phyloP scores from a whole-genome alignment of 2,329 filamentous ascomycete genomes.

The Aureobasidium sp. region DNA sequence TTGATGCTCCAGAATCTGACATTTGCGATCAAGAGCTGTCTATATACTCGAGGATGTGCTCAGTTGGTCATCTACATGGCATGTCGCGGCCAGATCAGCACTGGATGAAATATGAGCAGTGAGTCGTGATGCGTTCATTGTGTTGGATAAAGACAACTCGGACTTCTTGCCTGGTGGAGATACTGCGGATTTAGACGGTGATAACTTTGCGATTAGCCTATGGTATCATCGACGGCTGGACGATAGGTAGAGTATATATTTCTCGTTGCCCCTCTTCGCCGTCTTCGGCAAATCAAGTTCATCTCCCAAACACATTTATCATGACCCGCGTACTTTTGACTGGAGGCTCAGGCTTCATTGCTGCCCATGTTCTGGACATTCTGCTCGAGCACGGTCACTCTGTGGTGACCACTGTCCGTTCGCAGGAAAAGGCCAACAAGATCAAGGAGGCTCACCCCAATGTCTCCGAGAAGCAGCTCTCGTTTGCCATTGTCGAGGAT shows the following conservation, averaged over 20 bases:
- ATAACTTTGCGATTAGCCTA: not conserved
- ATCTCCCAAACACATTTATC: not conserved
- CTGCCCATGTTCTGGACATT: slow-evolving; percentile 56
- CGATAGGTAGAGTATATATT: slow-evolving; percentile 3
- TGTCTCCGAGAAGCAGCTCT: slow-evolving; percentile 50
- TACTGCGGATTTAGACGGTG: not conserved
- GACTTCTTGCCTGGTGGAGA: slow-evolving; percentile 1
- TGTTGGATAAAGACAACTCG: not conserved
- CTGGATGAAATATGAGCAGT: too few species aligned
- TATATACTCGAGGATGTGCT: too few species aligned
- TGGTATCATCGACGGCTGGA: slow-evolving; percentile 3
- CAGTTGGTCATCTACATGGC: not conserved
- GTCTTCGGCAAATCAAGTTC: not conserved
- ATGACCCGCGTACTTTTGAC: slow-evolving; percentile 33
- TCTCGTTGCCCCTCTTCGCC: not conserved
- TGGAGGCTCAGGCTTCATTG: slow-evolving; percentile 58
- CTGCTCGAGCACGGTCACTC: slow-evolving; percentile 48
- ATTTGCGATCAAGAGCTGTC: too few species aligned
- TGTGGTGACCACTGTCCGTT: slow-evolving; percentile 57
- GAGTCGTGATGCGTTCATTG: not conserved
- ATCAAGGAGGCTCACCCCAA: slow-evolving; percentile 50
- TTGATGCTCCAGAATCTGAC: not conserved
- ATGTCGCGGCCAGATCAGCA: not conserved
- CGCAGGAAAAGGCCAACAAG: slow-evolving; percentile 54
- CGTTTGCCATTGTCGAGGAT: slow-evolving; percentile 63